Conservation (phyloP, 352 stramenopile genomes). For the Pythium grandisporangium region DNA sequence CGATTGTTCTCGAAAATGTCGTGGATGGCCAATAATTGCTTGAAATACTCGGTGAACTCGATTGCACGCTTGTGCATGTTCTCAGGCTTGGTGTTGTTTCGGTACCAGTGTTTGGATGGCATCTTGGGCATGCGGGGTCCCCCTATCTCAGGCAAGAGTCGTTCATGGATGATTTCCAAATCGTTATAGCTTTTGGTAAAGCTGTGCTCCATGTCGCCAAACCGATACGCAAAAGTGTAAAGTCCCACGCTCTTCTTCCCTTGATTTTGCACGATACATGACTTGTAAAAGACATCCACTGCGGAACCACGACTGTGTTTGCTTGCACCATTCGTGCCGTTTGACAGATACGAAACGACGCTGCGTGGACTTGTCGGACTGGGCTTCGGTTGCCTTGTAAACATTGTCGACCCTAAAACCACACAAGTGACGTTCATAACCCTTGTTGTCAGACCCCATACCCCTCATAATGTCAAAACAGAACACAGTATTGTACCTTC, state of each 20-base stretch:
- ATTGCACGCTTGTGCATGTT: constrained; percentile 83
- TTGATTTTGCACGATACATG: constrained; percentile 41
- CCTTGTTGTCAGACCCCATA: constrained; percentile 7
- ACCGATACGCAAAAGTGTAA: constrained; percentile 57
- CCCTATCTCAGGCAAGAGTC: constrained; percentile 21
- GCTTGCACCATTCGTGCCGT: not conserved
- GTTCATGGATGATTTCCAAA: constrained; percentile 62
- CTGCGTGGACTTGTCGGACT: constrained; percentile 12
- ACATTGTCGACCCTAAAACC: not conserved
- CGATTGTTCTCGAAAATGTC: constrained; percentile 41
- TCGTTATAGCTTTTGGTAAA: constrained; percentile 64
- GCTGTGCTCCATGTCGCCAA: constrained; percentile 24
- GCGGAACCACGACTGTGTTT: no score
- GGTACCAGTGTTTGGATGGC: constrained; percentile 61
- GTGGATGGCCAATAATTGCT: constrained; percentile 41
- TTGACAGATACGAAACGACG: constrained; percentile 4
- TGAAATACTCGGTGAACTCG: constrained; percentile 68
- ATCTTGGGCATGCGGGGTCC: constrained; percentile 50
- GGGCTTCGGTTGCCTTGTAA: constrained; percentile 1
- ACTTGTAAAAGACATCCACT: constrained; percentile 35
- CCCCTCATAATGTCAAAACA: no score
- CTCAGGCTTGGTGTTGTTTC: constrained; percentile 74
- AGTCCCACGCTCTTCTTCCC: constrained; percentile 55
- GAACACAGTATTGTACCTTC: no score
- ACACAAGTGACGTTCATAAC: no score